Conservation (phyloP, 768 basidiomycete genomes). For the Suillus subluteus region DNA sequence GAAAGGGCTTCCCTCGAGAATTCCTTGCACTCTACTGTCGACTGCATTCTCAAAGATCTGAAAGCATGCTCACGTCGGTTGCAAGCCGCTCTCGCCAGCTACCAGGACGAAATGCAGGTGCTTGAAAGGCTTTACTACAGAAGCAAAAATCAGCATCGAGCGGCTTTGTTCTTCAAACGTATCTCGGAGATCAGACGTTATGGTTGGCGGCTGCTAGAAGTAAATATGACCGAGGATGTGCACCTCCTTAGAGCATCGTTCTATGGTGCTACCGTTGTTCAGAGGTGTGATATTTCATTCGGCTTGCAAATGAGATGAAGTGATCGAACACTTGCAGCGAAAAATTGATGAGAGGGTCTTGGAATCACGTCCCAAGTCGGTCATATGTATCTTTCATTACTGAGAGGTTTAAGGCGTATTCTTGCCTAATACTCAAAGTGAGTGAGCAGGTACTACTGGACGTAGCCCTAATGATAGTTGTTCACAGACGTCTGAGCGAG, state of each 20-base stretch:
- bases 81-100: constrained; percentile 40
- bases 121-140: constrained; percentile 77
- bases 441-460: constrained; percentile 12
- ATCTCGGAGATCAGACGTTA: constrained; percentile 63
- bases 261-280: constrained; percentile 29
- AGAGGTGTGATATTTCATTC: constrained; percentile 5
- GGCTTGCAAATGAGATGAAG: too few species aligned
- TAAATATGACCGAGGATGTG: constrained; percentile 23
- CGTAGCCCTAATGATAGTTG: constrained; percentile 10
- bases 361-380: constrained; percentile 61
- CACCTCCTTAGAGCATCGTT: constrained; percentile 33
- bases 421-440: constrained; percentile 52
- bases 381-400: constrained; percentile 37
- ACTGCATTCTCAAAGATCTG: constrained; percentile 62
- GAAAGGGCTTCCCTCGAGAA: constrained; percentile 24
- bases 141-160: constrained; percentile 67
- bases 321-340: constrained; percentile 37
- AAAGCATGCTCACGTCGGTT: constrained; percentile 59
- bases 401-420: constrained; percentile 40
- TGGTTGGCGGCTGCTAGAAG: constrained; percentile 29
- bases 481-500: constrained; percentile 48
- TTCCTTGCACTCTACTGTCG: constrained; percentile 44
- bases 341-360: constrained; percentile 59
- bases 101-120: constrained; percentile 54
- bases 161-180: constrained; percentile 66